These are phyloP conservation scores for Coccomyxa subellipsoidea DNA, from an alignment of 163 green algal genomes.

Conservation along the genomic window DNA sequence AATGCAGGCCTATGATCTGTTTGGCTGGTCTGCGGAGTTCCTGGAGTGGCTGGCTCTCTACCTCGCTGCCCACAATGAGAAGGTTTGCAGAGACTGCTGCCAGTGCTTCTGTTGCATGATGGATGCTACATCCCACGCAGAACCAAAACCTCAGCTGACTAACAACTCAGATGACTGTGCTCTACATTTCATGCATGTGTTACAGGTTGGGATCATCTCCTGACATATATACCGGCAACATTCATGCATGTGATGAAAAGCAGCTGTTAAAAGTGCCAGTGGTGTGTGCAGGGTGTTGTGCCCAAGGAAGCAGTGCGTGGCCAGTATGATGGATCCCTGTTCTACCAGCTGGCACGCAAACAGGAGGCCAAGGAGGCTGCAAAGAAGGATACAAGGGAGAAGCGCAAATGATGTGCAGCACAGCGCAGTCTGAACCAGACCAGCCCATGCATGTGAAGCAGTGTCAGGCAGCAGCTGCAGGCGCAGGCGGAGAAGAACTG, in stretches of 20 bases:
- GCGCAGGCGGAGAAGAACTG: too few species aligned
- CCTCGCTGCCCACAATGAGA: background rate
- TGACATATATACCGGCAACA: too few species aligned
- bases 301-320: background rate
- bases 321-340: background rate
- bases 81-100: background rate
- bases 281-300: background rate
- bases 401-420: background rate
- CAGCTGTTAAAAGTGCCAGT: background rate
- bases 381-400: background rate
- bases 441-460: too few species aligned
- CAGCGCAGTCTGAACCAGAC: too few species aligned
- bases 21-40: background rate
- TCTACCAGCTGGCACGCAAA: constrained; percentile 7
- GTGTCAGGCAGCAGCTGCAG: too few species aligned
- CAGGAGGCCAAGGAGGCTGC: background rate
- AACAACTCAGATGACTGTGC: too few species aligned
- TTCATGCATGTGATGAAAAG: background rate
- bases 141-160: too few species aligned
- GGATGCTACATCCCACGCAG: too few species aligned
- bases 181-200: too few species aligned
- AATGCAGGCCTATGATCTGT: background rate
- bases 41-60: background rate
- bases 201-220: too few species aligned
- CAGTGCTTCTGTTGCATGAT: too few species aligned